These are phyloP conservation scores for Bonia amplexicaulis DNA, from an alignment of 176 grass and related monocot species.

Conservation along the genomic window DNA sequence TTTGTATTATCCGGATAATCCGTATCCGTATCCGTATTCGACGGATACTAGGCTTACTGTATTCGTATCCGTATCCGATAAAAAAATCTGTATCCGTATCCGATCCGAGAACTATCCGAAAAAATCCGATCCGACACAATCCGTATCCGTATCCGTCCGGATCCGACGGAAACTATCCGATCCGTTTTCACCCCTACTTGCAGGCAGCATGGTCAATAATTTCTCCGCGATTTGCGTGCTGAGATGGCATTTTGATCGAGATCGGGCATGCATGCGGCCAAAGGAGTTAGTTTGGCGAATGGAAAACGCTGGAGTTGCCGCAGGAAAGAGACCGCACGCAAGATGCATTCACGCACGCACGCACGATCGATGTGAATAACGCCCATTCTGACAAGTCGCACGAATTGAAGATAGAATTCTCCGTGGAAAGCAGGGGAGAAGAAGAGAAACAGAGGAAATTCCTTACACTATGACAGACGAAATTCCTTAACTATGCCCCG, in stretches of 20 bases:
- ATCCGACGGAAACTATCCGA: too few species aligned
- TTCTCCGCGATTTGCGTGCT: slow-evolving; percentile 12
- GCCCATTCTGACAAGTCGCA: neutral
- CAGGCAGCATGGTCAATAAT: neutral
- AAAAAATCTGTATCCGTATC: too few species aligned
- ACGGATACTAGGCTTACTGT: too few species aligned
- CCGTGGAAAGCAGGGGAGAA: neutral
- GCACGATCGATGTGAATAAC: neutral
- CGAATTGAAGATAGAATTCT: neutral
- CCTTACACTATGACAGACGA: too few species aligned
- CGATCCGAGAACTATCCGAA: too few species aligned
- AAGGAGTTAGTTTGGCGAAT: neutral
- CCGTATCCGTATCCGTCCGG: too few species aligned
- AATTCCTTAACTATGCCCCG: too few species aligned
- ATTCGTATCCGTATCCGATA: too few species aligned
- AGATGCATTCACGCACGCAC: neutral
- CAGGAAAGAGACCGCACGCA: neutral
- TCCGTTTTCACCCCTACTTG: too few species aligned
- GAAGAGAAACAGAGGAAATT: neutral
- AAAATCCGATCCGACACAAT: too few species aligned
- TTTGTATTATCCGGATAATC: too few species aligned
- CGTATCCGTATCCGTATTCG: too few species aligned
- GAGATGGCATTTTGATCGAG: neutral
- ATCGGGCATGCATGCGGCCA: neutral
- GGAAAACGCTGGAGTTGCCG: neutral